These are phyloP conservation scores for Nakaseomyces kungkrabaensis DNA, from an alignment of 1,139 yeast species.

Conservation along the genomic window DNA sequence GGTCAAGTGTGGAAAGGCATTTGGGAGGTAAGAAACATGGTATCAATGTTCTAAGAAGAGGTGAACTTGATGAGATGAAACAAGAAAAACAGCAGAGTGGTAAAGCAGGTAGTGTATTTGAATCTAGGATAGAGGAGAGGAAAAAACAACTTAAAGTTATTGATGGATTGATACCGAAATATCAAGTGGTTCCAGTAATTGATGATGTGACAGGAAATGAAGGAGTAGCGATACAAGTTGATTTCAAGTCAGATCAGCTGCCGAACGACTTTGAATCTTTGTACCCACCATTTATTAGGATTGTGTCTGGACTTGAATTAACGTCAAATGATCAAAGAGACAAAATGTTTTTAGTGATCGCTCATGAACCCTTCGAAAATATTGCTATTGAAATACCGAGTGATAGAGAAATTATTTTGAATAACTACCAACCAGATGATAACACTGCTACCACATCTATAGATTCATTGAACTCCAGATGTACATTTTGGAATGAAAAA, in stretches of 20 bases:
- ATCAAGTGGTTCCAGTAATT: slow-evolving; percentile 27
- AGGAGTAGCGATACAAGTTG: slow-evolving; percentile 45
- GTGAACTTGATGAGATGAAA: slow-evolving; percentile 18
- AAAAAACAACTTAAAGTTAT: slow-evolving; percentile 19
- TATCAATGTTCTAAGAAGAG: slow-evolving; percentile 40
- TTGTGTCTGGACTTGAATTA: slow-evolving; percentile 49
- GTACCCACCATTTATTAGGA: slow-evolving; percentile 39
- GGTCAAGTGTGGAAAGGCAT: slow-evolving; percentile 52
- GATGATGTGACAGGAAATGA: slow-evolving; percentile 33
- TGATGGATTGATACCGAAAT: slow-evolving; percentile 21
- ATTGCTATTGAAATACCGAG: slow-evolving; percentile 48
- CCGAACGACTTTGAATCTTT: slow-evolving; percentile 12
- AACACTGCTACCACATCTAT: slow-evolving; percentile 5
- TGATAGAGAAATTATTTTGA: slow-evolving; percentile 12
- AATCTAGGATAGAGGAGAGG: slow-evolving; percentile 14
- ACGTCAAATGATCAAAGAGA: slow-evolving; percentile 30
- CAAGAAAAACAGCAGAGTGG: neutral
- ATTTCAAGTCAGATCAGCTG: slow-evolving; percentile 30
- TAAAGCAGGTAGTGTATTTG: slow-evolving; percentile 11
- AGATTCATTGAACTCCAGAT: slow-evolving; percentile 20
- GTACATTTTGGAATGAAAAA: slow-evolving; percentile 22
- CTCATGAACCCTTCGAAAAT: slow-evolving; percentile 59
- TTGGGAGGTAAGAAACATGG: slow-evolving; percentile 56
- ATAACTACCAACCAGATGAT: slow-evolving; percentile 5
- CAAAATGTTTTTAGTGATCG: slow-evolving; percentile 43